Percentiles rank a stretch among this genome's conserved stretches.
Conservation (phyloP, 73 alveolate species). For the Paramecium octaurelia region DNA sequence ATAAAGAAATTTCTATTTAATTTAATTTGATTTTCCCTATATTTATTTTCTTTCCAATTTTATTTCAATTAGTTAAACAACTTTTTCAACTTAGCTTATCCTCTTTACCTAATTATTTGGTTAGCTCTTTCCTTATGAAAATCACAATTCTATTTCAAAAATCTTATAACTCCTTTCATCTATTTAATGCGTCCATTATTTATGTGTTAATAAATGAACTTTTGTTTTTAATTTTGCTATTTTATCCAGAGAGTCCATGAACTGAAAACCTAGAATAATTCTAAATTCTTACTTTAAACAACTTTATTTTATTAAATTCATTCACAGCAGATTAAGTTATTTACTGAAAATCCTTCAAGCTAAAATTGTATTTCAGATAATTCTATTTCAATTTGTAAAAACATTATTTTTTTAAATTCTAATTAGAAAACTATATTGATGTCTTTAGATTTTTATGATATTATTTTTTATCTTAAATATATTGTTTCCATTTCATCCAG, state of each 20-base stretch:
- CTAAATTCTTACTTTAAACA: neutral
- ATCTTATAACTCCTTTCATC: neutral
- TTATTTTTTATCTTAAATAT: neutral
- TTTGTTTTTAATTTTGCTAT: neutral
- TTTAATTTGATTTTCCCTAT: neutral
- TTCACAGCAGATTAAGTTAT: neutral
- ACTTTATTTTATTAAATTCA: neutral
- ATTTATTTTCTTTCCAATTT: neutral
- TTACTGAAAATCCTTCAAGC: neutral
- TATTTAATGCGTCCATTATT: neutral
- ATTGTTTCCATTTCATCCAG: slow-evolving; percentile 37
- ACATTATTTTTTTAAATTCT: neutral
- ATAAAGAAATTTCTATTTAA: neutral
- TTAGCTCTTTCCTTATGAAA: neutral
- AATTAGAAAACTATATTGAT: neutral
- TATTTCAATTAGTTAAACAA: neutral
- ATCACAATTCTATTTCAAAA: neutral
- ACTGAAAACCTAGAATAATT: neutral
- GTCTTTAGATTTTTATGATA: neutral
- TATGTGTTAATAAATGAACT: neutral
- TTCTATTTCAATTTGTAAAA: neutral
- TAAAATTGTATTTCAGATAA: neutral
- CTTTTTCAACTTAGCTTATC: neutral
- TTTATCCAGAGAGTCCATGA: neutral
- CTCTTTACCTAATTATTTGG: neutral